A percentile compares a stretch with the other conserved stretches of the same genome.
phyloP scores from a whole-genome alignment of 2,329 filamentous ascomycete genomes.

The Cladosporium cucumerinum region DNA sequence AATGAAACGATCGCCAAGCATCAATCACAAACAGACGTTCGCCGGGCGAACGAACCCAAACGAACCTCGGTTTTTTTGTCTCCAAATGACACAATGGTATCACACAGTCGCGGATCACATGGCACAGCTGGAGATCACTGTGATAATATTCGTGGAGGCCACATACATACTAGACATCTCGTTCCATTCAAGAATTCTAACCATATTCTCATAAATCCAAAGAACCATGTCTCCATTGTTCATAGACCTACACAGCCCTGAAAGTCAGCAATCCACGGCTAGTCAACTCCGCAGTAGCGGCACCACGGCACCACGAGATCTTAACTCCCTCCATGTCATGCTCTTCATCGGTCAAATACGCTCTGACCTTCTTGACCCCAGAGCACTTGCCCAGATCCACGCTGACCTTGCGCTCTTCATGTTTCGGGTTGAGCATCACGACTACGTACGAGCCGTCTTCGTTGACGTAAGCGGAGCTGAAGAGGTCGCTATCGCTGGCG shows the following conservation, averaged over 20 bases:
- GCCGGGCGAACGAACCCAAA: background rate
- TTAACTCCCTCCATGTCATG: slow-evolving; percentile 9
- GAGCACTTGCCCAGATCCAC: slow-evolving; percentile 35
- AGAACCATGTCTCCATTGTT: background rate
- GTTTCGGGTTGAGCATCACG: slow-evolving; percentile 27
- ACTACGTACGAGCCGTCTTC: slow-evolving; percentile 34
- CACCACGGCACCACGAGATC: background rate
- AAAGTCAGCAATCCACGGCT: background rate
- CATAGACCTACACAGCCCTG: background rate
- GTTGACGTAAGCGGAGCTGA: slow-evolving; percentile 28
- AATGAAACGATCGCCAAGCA: background rate
- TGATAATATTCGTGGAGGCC: background rate
- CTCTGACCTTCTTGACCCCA: slow-evolving; percentile 32
- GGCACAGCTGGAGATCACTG: background rate
- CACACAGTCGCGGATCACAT: background rate
- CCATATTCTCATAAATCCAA: too few species aligned
- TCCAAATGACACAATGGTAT: background rate
- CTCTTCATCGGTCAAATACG: slow-evolving; percentile 13
- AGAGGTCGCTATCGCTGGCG: slow-evolving; percentile 19
- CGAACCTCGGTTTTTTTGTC: background rate
- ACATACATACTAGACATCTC: background rate
- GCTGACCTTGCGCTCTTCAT: slow-evolving; percentile 39
- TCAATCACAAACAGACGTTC: background rate
- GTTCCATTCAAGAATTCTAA: too few species aligned
- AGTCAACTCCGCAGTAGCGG: background rate